phyloP scores from a whole-genome alignment of 2,329 filamentous ascomycete genomes.

The Hypoxylon rubiginosum region DNA sequence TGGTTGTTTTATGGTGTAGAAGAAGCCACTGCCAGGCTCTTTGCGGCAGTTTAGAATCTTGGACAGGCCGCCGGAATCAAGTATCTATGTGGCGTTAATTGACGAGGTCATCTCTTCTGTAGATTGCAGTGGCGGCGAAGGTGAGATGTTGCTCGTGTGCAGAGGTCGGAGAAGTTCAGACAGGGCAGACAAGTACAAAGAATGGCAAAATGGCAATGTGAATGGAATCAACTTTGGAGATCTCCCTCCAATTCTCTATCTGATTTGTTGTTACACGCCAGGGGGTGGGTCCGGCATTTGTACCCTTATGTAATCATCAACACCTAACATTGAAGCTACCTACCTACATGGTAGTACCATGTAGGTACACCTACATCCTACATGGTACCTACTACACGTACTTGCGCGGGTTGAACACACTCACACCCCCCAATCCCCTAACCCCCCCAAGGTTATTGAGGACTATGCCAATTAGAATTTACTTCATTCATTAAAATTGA shows the following conservation, averaged over 20 bases:
- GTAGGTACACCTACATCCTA: too few species aligned
- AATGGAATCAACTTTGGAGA: constrained; percentile 38
- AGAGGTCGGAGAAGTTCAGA: neutral
- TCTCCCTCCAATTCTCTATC: constrained; percentile 39
- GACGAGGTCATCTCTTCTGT: constrained; percentile 27
- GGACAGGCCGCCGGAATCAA: constrained; percentile 25
- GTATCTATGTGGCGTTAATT: constrained; percentile 33
- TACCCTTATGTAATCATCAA: constrained; percentile 17
- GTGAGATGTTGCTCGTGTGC: neutral
- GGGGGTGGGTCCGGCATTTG: constrained; percentile 37
- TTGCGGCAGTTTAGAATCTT: constrained; percentile 20
- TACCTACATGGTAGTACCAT: too few species aligned
- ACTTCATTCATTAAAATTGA: too few species aligned
- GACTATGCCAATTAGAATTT: too few species aligned
- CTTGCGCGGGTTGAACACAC: too few species aligned
- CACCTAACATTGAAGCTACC: neutral
- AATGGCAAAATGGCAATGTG: constrained; percentile 16
- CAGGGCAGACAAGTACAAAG: too few species aligned
- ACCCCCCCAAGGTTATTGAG: too few species aligned
- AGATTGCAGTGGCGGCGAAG: neutral
- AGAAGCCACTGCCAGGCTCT: constrained; percentile 15
- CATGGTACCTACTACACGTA: too few species aligned
- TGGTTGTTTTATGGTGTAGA: constrained; percentile 6
- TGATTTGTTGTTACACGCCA: constrained; percentile 31
- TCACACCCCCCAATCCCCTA: too few species aligned